Evolutionary conservation across 176 grass and related monocot species (phyloP), one percentile per base, ranked within the genome.

Genomic region (Cenchrus purpureus): DNA sequence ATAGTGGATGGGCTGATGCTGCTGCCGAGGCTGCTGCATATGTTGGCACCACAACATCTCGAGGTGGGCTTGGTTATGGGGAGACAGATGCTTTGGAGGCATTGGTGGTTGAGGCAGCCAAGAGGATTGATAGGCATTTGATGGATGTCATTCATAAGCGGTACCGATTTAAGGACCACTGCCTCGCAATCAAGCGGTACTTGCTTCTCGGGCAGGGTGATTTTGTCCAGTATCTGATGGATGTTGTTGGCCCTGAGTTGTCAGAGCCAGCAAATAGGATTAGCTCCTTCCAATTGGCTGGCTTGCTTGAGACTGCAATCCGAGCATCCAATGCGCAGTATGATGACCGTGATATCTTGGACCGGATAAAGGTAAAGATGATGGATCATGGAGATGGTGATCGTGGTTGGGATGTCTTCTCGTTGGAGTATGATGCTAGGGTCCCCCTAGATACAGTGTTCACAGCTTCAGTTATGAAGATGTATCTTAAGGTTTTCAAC

Each of bases 131-230:
- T 79, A 65, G 53, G 3, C 93, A 95, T 90, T 67, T 98, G 85
- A 92, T 98, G 93, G 89, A 98, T 85, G 95, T 98, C 49, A 98
- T 98, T 56, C 89, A 95, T 66, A 90, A 92, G 44, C 60, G 88
- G 45, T 98, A 95, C 58, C 79, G 89, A 44, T 98, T 98, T 74
- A 95, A 91, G 74, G 95, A 98, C 7, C 95, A 98, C 87, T 98
- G 95, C 42, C 87, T 98, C 0, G 95, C 95, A 12, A 98, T 98
- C 74, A 98, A 98, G 86, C 79, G 91, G 37, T 98, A 98, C 83
- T 90, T 98, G 87, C 95, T 98, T 84, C 91, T 98, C 10, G 95
- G 95, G 28, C 95, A 98, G 90, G 95, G 95, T 83, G 95, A 98
- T 68, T 98, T 98, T 87, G 93, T 98, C 10, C 95, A 98, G 79